Evolutionary conservation across 352 stramenopile genomes (phyloP).

Genomic region (Phytophthora pini): DNA sequence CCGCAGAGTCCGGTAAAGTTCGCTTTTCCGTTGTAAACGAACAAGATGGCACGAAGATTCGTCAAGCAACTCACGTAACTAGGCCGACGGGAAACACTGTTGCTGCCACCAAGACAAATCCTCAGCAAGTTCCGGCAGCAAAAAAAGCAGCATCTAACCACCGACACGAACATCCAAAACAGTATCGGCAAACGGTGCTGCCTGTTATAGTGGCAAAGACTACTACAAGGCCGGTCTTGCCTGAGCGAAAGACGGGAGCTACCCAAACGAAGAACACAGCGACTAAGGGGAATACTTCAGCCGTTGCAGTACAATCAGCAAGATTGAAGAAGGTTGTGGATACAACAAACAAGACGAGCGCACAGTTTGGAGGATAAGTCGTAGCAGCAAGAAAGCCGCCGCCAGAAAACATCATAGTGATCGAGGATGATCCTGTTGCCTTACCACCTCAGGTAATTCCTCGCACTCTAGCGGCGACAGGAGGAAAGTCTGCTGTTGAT

Average conservation of each 20-base stretch:
- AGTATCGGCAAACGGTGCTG: neutral
- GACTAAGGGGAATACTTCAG: neutral
- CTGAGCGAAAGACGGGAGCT: neutral
- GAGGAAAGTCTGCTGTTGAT: neutral
- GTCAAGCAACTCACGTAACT: slow-evolving; percentile 26
- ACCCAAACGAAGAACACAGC: neutral
- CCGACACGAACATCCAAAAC: neutral
- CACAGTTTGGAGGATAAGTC: neutral
- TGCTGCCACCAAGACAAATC: neutral
- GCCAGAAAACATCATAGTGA: slow-evolving; percentile 17
- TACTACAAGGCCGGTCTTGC: neutral
- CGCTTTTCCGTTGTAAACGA: slow-evolving; percentile 45
- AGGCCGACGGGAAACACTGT: neutral
- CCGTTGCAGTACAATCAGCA: neutral
- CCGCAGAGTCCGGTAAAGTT: slow-evolving; percentile 36
- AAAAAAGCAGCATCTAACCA: neutral
- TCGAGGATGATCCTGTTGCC: slow-evolving; percentile 3
- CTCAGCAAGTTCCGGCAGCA: neutral
- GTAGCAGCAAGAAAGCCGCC: neutral
- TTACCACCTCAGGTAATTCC: neutral
- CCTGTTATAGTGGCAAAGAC: neutral
- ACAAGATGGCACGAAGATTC: slow-evolving; percentile 27
- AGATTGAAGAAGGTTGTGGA: neutral
- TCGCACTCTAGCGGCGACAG: neutral
- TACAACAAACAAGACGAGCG: neutral